Base-by-base conservation (phyloP, 2,329 filamentous ascomycete species). In the Pseudogymnoascus pannorum region DNA sequence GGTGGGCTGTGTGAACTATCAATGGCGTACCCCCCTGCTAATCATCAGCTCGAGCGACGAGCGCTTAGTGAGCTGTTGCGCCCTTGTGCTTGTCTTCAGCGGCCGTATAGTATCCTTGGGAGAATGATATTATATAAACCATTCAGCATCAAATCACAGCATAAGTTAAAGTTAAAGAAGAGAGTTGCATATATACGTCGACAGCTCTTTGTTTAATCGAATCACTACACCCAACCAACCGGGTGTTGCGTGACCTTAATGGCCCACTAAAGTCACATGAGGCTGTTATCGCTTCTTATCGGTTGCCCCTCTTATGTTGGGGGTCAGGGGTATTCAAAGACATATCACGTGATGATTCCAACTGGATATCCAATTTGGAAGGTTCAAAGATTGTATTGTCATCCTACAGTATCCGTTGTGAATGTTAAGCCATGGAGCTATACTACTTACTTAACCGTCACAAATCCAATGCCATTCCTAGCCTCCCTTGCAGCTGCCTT, bases 381-480 rank as follows among this genome's bases (percentile, higher is more conserved):
- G 9, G 16, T 31, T 11, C 26, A 31, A 38, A 18, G 8, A 26
- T 14, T 24, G n/a, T 36, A 22, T 16, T 11, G 14, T 35, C 22
- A 31, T 60, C 18, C 6, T 16, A 60, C 20, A 60, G 12, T 29
- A 60, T 31, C 11, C 20, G 24, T 24, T 44, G 12, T 57, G 14
- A 11, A 11, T 4, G 8, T 40, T 40, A 9, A 40, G 12, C 26
- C 26, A 26, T 18, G 6, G 42, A 51, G 44, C 44, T 38, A 3
- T 38, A 36, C 7, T 24, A 12, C 38, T 75, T 74, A 88, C 73
- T 88, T 89, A 11, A 89, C 83, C 1, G 77, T 78, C 58, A 89
- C 75, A 68, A 89, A 88, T 0, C 81, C 86, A 58, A 89, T 77
- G 1, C 86, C 86, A 35, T 83, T 78, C 57, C 86, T 78, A 7